Evolutionary conservation across 2,329 filamentous ascomycete genomes (phyloP), one percentile per base, ranked within the genome.

Genomic region (Furcasterigmium furcatum): DNA sequence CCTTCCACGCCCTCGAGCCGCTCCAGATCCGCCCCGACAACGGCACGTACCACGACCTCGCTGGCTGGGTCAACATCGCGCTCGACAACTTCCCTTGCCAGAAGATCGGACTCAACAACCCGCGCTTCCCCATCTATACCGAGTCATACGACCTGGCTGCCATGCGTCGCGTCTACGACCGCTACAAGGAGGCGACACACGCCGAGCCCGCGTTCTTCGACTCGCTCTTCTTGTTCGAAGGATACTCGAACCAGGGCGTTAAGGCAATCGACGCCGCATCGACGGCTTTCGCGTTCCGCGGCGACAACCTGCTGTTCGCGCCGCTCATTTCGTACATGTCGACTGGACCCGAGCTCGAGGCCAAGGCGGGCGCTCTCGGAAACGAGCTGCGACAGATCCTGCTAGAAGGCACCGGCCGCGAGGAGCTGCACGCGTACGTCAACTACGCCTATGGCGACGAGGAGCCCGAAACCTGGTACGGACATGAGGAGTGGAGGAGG

Each of bases 221-320:
- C 51, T 70, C 69, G 1, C 61, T 79, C 38, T 74, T 80, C 60
- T 72, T 80, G 68, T 75, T 81, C 44, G 78, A 82, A 54, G 73
- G 73, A 4, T 82, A 81, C 58, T 68, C 75, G 1, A 59, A 56
- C 8, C 57, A 69, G 19, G 77, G 69, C 2, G 68, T 80, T 3
- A 55, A 66, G 43, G 59, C 57, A 0, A 53, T 73, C 32, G 49
- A 57, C 38, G 52, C 49, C 21, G 55, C 57, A 9, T 62, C 65
- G 2, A 65, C 67, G 4, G 74, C 75, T 1, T 79, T 70, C 46
- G 65, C 73, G 16, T 70, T 68, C 58, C 68, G 76, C 3, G 51
- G 56, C 2, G 68, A 72, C 43, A 70, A 72, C 51, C 52, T 77
- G 7, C 65, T 75, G 20, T 45, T 61, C 36, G 62, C 66, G 2